Evolutionary conservation across 129 eudicot species (phyloP).

Genomic region (Chrysanthemum makinoi): DNA sequence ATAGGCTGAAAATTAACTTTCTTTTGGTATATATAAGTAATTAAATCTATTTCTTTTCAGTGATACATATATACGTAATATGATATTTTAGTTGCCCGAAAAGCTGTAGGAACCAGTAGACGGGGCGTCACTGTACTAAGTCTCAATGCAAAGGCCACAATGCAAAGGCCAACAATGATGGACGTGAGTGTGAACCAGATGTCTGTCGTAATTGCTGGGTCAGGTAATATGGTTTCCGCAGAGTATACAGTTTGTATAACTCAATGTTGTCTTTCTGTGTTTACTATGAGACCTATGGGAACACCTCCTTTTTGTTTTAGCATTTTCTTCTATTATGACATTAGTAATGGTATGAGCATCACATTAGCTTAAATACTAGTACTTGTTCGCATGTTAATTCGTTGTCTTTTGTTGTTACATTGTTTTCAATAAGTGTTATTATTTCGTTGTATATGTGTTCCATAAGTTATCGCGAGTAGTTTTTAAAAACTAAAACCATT

Average conservation of each 20-base stretch:
- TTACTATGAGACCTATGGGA: too few species aligned
- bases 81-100: conserved; percentile 57
- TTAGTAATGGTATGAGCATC: neutral
- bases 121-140: conserved; percentile 93
- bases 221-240: too few species aligned
- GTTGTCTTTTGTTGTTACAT: too few species aligned
- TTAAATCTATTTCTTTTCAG: neutral
- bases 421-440: too few species aligned
- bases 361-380: neutral
- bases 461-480: too few species aligned
- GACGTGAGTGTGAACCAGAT: conserved; percentile 97
- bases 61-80: neutral
- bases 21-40: too few species aligned
- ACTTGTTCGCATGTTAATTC: too few species aligned
- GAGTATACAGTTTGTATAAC: too few species aligned
- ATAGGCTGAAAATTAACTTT: too few species aligned
- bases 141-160: conserved; percentile 80
- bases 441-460: too few species aligned
- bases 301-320: neutral
- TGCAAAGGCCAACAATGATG: conserved; percentile 80
- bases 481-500: too few species aligned
- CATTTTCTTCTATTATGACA: neutral
- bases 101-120: conserved; percentile 69
- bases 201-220: conserved; percentile 10
- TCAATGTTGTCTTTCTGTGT: too few species aligned